Evolutionary conservation across 1,284 basidiomycete genomes (phyloP).

Genomic region (Ustilago crameri): DNA sequence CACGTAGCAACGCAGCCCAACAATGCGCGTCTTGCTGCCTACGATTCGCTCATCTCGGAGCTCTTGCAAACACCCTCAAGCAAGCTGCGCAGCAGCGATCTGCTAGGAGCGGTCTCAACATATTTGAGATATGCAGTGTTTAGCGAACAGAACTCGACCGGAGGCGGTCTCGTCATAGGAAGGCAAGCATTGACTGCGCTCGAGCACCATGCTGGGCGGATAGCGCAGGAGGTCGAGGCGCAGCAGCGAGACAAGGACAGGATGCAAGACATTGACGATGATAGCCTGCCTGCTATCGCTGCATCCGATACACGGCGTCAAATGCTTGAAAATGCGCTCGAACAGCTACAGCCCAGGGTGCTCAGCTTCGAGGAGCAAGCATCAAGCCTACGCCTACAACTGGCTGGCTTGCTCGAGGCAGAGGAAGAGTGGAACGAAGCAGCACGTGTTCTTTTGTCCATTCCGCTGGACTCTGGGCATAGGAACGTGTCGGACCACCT

Average conservation of each 20-base stretch:
- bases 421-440: constrained; percentile 94
- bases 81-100: constrained; percentile 18
- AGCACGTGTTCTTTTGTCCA: constrained; percentile 87
- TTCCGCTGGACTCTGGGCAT: constrained; percentile 89
- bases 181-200: constrained; percentile 85
- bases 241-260: constrained; percentile 69
- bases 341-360: constrained; percentile 78
- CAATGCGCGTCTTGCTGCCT: constrained; percentile 20
- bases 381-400: constrained; percentile 82
- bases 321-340: constrained; percentile 79
- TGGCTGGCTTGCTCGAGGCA: constrained; percentile 85
- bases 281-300: constrained; percentile 36
- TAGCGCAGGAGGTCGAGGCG: constrained; percentile 74
- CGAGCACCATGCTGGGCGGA: constrained; percentile 69
- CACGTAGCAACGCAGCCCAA: constrained; percentile 39
- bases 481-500: constrained; percentile 81
- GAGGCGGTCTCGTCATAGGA: constrained; percentile 81
- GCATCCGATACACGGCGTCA: constrained; percentile 63
- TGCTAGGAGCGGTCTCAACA: constrained; percentile 53
- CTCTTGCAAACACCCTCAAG: constrained; percentile 25
- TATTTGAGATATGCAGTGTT: constrained; percentile 81
- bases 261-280: constrained; percentile 32
- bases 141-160: constrained; percentile 73
- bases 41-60: constrained; percentile 27
- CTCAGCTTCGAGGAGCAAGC: constrained; percentile 94